Evolutionary conservation across 2,329 filamentous ascomycete genomes (phyloP).

Genomic region (Fusarium continuum): DNA sequence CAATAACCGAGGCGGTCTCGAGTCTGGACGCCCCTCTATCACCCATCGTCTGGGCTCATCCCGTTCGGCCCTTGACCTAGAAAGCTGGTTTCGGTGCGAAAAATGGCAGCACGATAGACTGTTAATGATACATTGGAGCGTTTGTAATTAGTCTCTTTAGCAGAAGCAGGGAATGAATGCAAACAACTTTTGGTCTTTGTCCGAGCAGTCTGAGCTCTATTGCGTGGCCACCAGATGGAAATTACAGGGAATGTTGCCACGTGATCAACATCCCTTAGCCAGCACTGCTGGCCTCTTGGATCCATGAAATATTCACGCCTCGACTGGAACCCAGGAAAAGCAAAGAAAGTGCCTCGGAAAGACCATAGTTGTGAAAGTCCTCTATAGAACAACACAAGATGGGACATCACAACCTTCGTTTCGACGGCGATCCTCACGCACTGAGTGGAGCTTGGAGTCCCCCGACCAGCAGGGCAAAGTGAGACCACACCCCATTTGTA

Average conservation of each 20-base stretch:
- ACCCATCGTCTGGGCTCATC: neutral
- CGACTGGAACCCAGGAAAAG: neutral
- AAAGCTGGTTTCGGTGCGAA: constrained; percentile 8
- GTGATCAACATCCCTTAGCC: constrained; percentile 27
- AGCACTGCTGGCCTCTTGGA: constrained; percentile 6
- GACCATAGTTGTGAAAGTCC: neutral
- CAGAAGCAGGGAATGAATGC: neutral
- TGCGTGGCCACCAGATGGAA: neutral
- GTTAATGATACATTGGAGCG: neutral
- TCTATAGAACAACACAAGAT: constrained; percentile 2
- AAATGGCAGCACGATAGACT: constrained; percentile 4
- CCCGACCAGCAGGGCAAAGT: constrained; percentile 54
- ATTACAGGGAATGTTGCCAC: constrained; percentile 9
- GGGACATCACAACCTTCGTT: constrained; percentile 51
- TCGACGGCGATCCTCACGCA: constrained; percentile 48
- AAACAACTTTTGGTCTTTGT: neutral
- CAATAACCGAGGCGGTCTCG: constrained; percentile 20
- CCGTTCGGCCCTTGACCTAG: neutral
- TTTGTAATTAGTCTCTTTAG: neutral
- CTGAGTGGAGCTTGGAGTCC: constrained; percentile 50
- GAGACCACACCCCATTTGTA: constrained; percentile 18
- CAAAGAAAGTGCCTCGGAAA: neutral
- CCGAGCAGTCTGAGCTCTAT: neutral
- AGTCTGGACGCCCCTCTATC: constrained; percentile 1
- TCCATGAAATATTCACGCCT: neutral